Percentiles rank a stretch among this genome's conserved stretches.
phyloP scores from a whole-genome alignment of 176 grass and related monocot genomes.

The Musa troglodytarum region DNA sequence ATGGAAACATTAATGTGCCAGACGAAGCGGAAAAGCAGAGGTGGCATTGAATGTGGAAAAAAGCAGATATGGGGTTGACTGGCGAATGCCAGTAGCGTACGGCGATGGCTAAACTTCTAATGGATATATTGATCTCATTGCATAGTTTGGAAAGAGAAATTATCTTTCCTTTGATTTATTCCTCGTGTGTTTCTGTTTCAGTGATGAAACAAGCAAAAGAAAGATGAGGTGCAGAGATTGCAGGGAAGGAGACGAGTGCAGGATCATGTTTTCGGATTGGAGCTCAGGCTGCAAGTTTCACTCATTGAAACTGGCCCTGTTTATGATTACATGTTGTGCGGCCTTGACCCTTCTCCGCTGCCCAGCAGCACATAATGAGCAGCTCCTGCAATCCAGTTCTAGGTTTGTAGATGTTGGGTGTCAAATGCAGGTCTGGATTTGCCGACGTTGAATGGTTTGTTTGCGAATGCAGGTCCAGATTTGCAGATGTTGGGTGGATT shows the following conservation, averaged over 20 bases:
- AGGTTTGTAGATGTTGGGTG: background rate
- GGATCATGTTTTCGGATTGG: too few species aligned
- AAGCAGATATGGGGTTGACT: too few species aligned
- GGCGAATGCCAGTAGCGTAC: too few species aligned
- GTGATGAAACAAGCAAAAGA: background rate
- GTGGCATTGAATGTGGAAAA: too few species aligned
- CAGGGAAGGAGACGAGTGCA: background rate
- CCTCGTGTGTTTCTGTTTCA: background rate
- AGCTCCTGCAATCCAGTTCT: background rate
- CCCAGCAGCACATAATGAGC: background rate
- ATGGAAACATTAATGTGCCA: too few species aligned
- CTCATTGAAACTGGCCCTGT: background rate
- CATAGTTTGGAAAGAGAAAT: background rate
- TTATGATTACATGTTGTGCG: background rate
- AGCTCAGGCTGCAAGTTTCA: background rate
- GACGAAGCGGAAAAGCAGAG: too few species aligned
- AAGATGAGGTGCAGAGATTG: background rate
- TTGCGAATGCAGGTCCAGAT: constrained; percentile 23
- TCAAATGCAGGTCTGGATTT: constrained; percentile 31
- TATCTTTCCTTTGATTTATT: background rate
- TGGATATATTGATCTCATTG: too few species aligned
- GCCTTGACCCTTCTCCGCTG: background rate
- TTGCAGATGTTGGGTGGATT: constrained; percentile 81
- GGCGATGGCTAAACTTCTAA: too few species aligned
- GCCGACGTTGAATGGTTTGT: constrained; percentile 54